Conservation (phyloP, 2,329 filamentous ascomycete genomes). For the Ophiostoma novo-ulmi region DNA sequence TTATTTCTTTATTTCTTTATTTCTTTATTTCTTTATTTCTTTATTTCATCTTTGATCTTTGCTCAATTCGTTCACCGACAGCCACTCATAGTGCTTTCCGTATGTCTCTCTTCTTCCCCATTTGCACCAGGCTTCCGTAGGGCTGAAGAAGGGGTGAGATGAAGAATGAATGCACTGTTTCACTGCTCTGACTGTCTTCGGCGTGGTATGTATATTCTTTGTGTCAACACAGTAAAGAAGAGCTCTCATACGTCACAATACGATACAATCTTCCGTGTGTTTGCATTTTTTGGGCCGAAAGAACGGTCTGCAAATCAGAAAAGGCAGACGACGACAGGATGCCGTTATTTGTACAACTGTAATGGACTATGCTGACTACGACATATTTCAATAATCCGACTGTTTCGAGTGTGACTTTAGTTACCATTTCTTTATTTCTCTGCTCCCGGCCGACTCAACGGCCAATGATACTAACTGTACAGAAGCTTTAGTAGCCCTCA, state of each 20-base stretch:
- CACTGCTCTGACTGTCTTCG: background rate
- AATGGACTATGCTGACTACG: too few species aligned
- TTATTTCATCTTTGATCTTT: background rate
- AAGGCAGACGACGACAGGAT: too few species aligned
- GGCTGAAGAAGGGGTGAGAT: constrained; percentile 9
- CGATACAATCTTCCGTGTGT: background rate
- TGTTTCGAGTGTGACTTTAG: too few species aligned
- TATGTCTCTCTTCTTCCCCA: background rate
- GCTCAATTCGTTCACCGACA: constrained; percentile 6
- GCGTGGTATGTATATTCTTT: background rate
- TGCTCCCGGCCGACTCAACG: background rate
- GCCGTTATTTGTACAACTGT: too few species aligned
- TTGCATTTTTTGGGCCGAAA: background rate
- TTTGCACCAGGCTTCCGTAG: constrained; percentile 7
- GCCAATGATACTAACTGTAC: background rate
- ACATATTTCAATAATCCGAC: too few species aligned
- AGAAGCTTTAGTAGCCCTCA: background rate
- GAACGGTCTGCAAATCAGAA: background rate
- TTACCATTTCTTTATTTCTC: too few species aligned
- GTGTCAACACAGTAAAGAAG: background rate
- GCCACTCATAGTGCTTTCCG: constrained; percentile 8
- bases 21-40: background rate
- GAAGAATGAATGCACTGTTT: background rate
- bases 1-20: background rate
- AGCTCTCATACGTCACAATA: background rate